Evolutionary conservation across 2,329 filamentous ascomycete genomes (phyloP), one percentile per base, ranked within the genome.

Genomic region (Penicillium occitanis): DNA sequence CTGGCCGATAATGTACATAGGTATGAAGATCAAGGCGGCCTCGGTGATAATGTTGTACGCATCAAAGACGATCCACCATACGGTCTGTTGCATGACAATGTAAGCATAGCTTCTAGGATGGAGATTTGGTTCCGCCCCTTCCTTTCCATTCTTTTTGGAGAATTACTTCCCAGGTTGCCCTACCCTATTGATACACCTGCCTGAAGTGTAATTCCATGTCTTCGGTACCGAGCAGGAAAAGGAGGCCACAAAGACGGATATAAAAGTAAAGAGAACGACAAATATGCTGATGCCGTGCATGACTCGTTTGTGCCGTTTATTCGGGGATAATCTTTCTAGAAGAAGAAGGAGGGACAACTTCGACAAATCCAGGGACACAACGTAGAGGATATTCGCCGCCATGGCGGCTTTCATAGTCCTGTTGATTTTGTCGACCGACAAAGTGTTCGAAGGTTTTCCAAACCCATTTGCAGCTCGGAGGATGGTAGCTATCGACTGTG

Each of bases 221-320:
- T 50, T 25, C 8, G 59, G 59, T n/a, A 50, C 59, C 44, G 59
- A 61, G 59, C 59, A 61, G 59, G 42, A 33, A 61, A 61, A 61
- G 8, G 42, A 22, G 37, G 30, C 22, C 59, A 61, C 44, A 37
- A 50, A 37, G 44, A 61, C 19, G 5, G 59, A 61, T 37, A 61
- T 46, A 17, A 50, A 37, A 14, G 28, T 37, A 35, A 35, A 61
- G 30, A 61, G 25, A 1, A 35, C 37, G 13, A 37, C 44, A 19
- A 61, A 61, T 28, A 50, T 1, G 42, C 25, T 61, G 10, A 61
- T 61, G 40, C 25, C 28, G 17, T 61, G 28, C 44, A 61, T 61
- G 6, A 61, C 59, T 50, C 19, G 44, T 22, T 35, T 61, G 44
- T 61, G 59, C 11, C 25, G 59, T 37, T 50, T 50, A 50, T 61